phyloP scores from a whole-genome alignment of 768 basidiomycete species.

The Leccinum uliginosum region DNA sequence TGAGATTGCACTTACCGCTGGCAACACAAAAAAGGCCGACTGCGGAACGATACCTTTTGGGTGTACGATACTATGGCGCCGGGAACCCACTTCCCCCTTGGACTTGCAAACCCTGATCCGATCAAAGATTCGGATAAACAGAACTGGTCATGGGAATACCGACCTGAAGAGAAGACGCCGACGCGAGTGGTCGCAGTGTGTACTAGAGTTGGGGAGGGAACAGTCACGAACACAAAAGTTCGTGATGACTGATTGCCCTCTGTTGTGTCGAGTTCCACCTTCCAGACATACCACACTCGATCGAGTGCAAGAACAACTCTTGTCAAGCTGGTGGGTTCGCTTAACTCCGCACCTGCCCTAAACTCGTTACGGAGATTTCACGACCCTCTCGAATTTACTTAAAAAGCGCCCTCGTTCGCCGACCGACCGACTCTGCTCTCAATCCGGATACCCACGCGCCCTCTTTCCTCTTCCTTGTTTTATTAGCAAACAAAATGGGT shows the following conservation, averaged over 20 bases:
- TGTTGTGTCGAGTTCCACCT: too few species aligned
- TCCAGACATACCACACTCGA: neutral
- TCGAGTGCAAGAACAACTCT: too few species aligned
- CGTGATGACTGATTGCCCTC: neutral
- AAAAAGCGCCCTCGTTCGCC: slow-evolving; percentile 10
- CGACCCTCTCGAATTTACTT: slow-evolving; percentile 6
- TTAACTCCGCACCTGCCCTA: slow-evolving; percentile 35
- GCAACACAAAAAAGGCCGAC: neutral
- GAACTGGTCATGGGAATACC: neutral
- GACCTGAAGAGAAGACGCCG: neutral
- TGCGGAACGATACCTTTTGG: neutral
- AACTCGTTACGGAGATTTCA: slow-evolving; percentile 10
- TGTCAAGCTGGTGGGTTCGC: slow-evolving; percentile 6
- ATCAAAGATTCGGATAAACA: neutral
- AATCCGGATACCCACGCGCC: slow-evolving; percentile 8
- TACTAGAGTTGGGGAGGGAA: neutral
- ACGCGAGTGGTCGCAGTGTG: neutral
- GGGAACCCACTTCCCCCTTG: neutral
- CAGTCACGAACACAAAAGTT: neutral
- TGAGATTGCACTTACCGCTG: neutral
- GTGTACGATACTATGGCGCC: neutral
- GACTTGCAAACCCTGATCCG: neutral
- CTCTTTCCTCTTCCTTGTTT: slow-evolving; percentile 18
- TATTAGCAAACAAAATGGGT: slow-evolving; percentile 43
- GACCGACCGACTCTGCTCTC: neutral